Base-by-base conservation (phyloP, 2,329 filamentous ascomycete species). In the Diaporthe citriasiana region DNA sequence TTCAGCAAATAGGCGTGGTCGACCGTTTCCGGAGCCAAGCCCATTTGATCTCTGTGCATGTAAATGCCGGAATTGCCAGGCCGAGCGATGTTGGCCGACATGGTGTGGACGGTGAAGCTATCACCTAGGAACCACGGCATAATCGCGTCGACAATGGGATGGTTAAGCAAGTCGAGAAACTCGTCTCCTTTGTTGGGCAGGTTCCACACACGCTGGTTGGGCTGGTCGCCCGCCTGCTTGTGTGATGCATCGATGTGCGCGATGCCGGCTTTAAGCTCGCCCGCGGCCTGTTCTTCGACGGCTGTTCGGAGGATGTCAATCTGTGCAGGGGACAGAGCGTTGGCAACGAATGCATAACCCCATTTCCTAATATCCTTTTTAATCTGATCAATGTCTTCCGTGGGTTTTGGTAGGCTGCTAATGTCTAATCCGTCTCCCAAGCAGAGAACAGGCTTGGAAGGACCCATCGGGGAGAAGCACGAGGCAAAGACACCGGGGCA, bases 81-180 rank as follows among this genome's bases (percentile, higher is more conserved):
- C 1, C 78, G 77, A 8, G 78, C 76, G 57, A 81, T 80, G 71
- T 82, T 82, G 72, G 81, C 82, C 38, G 76, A 82, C 53, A 68
- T 78, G 50, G 78, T 77, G 45, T 42, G 38, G 40, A 82, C 76
- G 45, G 78, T 74, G 47, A 78, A 76, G 45, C 80, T 76, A n/a
- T 81, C 79, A 42, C 80, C 79, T 8, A 81, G 76, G 72, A 79
- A 73, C 74, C 78, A 80, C 19, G 78, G 78, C 5, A 81, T 73
- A 17, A 80, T 72, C 40, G 76, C 78, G 55, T 80, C 79, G 53
- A 80, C 77, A 9, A 80, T 66, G 0, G 78, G 78, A 57, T 80
- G 79, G 53, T 81, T 78, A 9, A 81, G 76, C 8, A 81, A 74
- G 72, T 81, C 80, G 17, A 79, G 56, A 53, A 80, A 80, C 53